Conservation (phyloP, 768 basidiomycete species). For the Leccinum olivaceopallidum region DNA sequence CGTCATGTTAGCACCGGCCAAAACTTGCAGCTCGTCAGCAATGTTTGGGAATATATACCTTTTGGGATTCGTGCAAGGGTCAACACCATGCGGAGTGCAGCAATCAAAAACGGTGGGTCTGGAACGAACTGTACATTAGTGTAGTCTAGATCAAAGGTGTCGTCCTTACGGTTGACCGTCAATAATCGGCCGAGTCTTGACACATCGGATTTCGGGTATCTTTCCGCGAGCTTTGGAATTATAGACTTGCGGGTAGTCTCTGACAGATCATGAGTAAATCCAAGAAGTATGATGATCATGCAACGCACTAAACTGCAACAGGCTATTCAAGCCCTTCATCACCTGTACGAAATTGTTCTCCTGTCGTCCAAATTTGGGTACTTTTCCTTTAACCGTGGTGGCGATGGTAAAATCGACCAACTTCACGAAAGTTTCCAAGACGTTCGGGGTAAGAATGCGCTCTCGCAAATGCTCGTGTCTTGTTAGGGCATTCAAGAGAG, state of each 20-base stretch:
- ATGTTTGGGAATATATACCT: too few species aligned
- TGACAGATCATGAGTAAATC: neutral
- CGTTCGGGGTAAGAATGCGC: constrained; percentile 14
- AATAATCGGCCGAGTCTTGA: constrained; percentile 18
- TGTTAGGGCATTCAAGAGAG: constrained; percentile 23
- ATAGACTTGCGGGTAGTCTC: constrained; percentile 10
- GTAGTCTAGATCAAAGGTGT: too few species aligned
- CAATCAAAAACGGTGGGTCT: constrained; percentile 13
- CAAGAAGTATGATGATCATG: neutral
- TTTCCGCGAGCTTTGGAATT: neutral
- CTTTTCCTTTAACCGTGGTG: too few species aligned
- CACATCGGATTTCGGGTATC: neutral
- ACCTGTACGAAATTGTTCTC: neutral
- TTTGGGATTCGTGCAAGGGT: constrained; percentile 15
- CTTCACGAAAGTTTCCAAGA: constrained; percentile 15
- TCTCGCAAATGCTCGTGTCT: constrained; percentile 15
- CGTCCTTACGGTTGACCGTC: constrained; percentile 11
- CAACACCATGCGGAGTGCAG: constrained; percentile 20
- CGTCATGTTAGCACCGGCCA: too few species aligned
- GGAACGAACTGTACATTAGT: neutral
- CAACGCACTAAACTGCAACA: constrained; percentile 20
- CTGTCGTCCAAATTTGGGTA: neutral
- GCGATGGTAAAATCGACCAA: constrained; percentile 16
- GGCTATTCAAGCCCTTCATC: too few species aligned
- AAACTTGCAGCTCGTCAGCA: too few species aligned